Conservation (phyloP, 2,329 filamentous ascomycete species). For the Cadophora luteo-olivacea region DNA sequence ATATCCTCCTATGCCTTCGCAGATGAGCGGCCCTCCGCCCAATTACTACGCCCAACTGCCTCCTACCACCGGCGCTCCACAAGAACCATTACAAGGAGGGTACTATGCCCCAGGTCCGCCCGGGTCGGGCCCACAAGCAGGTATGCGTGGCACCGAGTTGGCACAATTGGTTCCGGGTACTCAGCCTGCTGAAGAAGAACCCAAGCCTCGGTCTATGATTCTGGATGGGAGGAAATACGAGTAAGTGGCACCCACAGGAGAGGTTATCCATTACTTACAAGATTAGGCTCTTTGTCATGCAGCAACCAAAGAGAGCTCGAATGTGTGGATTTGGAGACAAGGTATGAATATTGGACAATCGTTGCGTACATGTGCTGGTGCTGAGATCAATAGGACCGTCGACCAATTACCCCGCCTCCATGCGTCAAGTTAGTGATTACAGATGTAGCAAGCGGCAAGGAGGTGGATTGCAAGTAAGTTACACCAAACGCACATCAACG, state of each 20-base stretch:
- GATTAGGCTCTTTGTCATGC: conserved; percentile 79
- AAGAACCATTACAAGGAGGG: conserved; percentile 31
- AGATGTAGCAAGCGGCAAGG: conserved; percentile 76
- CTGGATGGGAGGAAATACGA: conserved; percentile 41
- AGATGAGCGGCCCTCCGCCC: conserved; percentile 3
- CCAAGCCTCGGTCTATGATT: conserved; percentile 29
- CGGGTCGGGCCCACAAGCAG: conserved; percentile 31
- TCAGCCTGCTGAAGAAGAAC: conserved; percentile 30
- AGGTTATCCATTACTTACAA: conserved; percentile 26
- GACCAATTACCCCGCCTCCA: conserved; percentile 94
- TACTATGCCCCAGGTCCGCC: conserved; percentile 24
- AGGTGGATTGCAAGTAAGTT: conserved; percentile 81
- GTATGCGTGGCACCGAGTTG: conserved; percentile 19
- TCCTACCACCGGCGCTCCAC: neutral
- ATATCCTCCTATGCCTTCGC: conserved; percentile 2
- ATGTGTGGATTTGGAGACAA: conserved; percentile 99
- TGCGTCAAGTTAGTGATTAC: conserved; percentile 85
- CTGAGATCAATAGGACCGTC: conserved; percentile 70
- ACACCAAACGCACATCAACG: neutral
- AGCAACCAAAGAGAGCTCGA: conserved; percentile 90
- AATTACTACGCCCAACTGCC: conserved; percentile 9
- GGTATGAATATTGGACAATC: conserved; percentile 54
- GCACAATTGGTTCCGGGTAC: conserved; percentile 31
- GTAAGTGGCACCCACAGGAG: conserved; percentile 31
- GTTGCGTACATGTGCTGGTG: conserved; percentile 3